Evolutionary conservation across 805 yeast genomes (phyloP), one percentile per base, ranked within the genome.

Genomic region (Ogataea wickerhamii): DNA sequence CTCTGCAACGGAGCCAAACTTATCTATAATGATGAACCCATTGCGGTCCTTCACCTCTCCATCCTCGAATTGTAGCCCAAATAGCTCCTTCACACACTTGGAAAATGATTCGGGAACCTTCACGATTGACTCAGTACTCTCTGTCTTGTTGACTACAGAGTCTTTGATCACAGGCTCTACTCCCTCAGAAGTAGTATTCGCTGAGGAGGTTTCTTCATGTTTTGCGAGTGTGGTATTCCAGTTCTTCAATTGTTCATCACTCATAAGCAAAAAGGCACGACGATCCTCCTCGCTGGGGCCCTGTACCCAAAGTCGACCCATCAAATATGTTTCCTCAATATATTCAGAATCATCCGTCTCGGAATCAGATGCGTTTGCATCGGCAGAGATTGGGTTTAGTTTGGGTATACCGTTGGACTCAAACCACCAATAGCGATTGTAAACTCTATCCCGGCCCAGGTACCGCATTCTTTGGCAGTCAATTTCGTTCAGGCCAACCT

Each of bases 361-460:
- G 4, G 36, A 28, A 3, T 60, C 75, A 0, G 56, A 73, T 16
- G 54, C 66, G 0, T 59, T 60, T 2, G 51, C 64, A 11, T 49
- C 54, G 4, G 52, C 63, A 20, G 46, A 41, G 13, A 49, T 35
- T 5, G 48, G 23, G 16, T 51, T 54, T 14, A 63, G 50, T 28
- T 61, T 67, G 4, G 88, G 87, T 33, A 87, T 67, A 0, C 98
- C 98, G 53, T 83, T 82, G 45, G 72, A 71, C 53, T 91, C 98
- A 55, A 88, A 79, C 96, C 96, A 93, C 95, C 95, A 93, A 58
- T 91, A 93, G 47, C 89, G 70, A 64, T 93, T 93, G 58, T 70
- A 88, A 41, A 76, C 74, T 35, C 95, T 67, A 60, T 93, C 98
- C 41, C 79, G 73, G 2, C 98, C 98, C 19, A 93, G 64, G 21